Percentiles rank a stretch among this genome's conserved stretches.
phyloP scores from a whole-genome alignment of 177 flowering plant genomes.

The Vitis hybrid region DNA sequence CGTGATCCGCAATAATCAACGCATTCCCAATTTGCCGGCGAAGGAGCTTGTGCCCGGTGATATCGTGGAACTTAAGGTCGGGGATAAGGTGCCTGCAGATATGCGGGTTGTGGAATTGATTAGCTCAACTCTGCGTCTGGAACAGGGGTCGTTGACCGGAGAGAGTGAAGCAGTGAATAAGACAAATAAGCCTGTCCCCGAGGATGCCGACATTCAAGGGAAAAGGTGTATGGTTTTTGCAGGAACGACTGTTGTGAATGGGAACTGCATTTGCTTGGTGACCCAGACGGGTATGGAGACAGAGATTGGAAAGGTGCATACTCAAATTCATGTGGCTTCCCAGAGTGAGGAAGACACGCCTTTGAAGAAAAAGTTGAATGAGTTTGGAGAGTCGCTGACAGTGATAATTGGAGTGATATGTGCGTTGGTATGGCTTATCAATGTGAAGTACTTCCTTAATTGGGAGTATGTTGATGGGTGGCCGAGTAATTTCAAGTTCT shows the following conservation, averaged over 20 bases:
- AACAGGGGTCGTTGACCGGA: conserved; percentile 64
- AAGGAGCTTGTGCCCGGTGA: conserved; percentile 63
- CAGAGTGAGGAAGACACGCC: conserved; percentile 64
- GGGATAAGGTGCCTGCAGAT: conserved; percentile 65
- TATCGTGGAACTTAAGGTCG: conserved; percentile 53
- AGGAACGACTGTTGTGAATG: conserved; percentile 67
- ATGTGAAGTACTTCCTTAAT: conserved; percentile 60
- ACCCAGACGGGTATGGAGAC: conserved; percentile 57
- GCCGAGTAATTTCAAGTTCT: conserved; percentile 60
- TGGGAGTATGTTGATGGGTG: conserved; percentile 63
- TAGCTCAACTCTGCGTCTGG: conserved; percentile 54
- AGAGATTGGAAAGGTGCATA: conserved; percentile 62
- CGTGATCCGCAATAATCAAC: conserved; percentile 41
- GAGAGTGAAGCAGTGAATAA: conserved; percentile 65
- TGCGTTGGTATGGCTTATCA: conserved; percentile 61
- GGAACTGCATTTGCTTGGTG: conserved; percentile 52
- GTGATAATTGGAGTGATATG: conserved; percentile 56
- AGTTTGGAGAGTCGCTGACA: conserved; percentile 60
- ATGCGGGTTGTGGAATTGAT: conserved; percentile 50
- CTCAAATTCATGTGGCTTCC: conserved; percentile 60
- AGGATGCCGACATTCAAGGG: conserved; percentile 51
- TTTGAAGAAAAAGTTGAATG: conserved; percentile 64
- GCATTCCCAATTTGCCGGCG: conserved; percentile 39
- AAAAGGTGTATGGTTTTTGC: conserved; percentile 63
- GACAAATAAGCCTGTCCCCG: conserved; percentile 42